Conservation (phyloP, 2,329 filamentous ascomycete genomes). For the Claviceps spartinae region DNA sequence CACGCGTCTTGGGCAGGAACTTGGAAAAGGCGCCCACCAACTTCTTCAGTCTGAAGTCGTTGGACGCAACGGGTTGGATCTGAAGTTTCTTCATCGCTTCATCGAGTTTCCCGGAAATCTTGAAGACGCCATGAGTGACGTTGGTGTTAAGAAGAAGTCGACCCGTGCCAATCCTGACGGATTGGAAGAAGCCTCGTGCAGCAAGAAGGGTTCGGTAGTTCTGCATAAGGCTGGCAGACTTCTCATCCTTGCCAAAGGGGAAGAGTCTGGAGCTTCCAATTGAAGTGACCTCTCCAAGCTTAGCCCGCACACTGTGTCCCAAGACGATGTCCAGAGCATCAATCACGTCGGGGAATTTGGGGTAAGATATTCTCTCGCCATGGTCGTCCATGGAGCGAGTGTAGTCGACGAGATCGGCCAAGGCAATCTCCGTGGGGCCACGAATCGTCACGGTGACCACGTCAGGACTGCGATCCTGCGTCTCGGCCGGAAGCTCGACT, state of each 20-base stretch:
- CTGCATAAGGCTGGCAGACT: conserved; percentile 14
- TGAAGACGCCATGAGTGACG: conserved; percentile 40
- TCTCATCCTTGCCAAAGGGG: conserved; percentile 20
- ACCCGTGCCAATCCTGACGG: conserved; percentile 38
- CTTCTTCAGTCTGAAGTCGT: conserved; percentile 11
- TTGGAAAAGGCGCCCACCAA: conserved; percentile 16
- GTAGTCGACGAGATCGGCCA: conserved; percentile 31
- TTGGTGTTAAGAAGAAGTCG: conserved; percentile 42
- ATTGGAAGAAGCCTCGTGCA: conserved; percentile 42
- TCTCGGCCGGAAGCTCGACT: conserved; percentile 21
- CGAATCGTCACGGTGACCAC: conserved; percentile 28
- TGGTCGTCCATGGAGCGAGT: conserved; percentile 28
- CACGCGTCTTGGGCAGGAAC: conserved; percentile 25
- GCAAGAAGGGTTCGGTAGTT: conserved; percentile 23
- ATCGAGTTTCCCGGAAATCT: conserved; percentile 21
- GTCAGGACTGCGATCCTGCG: conserved; percentile 17
- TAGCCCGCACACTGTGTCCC: conserved; percentile 28
- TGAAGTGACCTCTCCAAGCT: conserved; percentile 20
- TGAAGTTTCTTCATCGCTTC: conserved; percentile 19
- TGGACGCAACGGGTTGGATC: conserved; percentile 7
- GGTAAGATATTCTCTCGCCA: conserved; percentile 25
- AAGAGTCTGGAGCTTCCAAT: conserved; percentile 38
- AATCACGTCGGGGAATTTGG: conserved; percentile 33
- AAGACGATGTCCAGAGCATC: conserved; percentile 40
- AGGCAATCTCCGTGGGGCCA: conserved; percentile 22